phyloP scores from a whole-genome alignment of 306 rosid genomes.

The Cicer bijugum region DNA sequence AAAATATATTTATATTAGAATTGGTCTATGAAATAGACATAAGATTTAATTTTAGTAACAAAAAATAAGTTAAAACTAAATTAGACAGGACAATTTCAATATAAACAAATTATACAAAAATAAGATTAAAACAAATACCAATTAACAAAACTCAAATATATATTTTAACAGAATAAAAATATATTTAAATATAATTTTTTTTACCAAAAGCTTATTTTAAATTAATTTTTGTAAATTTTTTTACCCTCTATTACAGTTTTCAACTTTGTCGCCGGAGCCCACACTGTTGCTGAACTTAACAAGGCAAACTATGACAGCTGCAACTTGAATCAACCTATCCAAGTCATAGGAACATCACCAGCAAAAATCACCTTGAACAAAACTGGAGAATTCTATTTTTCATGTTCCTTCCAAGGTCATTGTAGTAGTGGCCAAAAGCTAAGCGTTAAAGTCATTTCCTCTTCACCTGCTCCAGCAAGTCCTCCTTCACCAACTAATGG shows the following conservation, averaged over 20 bases:
- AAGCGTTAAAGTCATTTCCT: constrained; percentile 25
- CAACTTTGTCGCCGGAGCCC: constrained; percentile 5
- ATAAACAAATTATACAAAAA: no score
- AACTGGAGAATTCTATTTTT: constrained; percentile 43
- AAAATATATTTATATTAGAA: no score
- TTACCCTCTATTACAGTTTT: constrained; percentile 30
- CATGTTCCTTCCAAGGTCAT: constrained; percentile 45
- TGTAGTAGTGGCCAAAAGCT: constrained; percentile 59
- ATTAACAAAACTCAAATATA: no score
- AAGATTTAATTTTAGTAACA: no score
- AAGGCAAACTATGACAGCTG: constrained; percentile 37
- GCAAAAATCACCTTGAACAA: constrained; percentile 6
- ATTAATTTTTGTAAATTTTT: background rate
- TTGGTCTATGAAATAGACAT: no score
- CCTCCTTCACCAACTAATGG: background rate
- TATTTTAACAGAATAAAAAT: no score
- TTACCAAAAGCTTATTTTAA: no score
- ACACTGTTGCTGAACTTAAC: constrained; percentile 37
- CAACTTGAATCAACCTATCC: background rate
- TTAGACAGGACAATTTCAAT: no score
- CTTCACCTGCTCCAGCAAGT: constrained; percentile 28
- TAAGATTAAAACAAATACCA: no score
- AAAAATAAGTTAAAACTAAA: no score
- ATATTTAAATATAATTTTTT: no score
- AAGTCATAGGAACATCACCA: background rate